These are phyloP conservation scores for Vigna angularis DNA, from an alignment of 306 rosid genomes.

Conservation along the genomic window DNA sequence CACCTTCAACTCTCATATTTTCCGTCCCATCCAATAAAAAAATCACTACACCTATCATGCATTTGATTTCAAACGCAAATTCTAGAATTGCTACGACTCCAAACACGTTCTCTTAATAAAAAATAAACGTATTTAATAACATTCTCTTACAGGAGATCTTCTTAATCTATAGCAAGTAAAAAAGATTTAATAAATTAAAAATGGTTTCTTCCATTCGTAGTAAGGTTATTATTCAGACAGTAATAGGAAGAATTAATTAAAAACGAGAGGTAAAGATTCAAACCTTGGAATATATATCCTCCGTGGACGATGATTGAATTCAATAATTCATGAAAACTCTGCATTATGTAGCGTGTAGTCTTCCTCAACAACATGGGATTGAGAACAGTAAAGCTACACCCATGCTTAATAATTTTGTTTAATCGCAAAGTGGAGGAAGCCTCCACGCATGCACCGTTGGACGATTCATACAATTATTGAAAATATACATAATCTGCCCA, in stretches of 20 bases:
- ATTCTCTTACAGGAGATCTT: no score
- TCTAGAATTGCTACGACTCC: background rate
- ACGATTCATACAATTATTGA: conserved; percentile 5
- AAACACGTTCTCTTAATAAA: background rate
- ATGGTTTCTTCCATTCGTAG: no score
- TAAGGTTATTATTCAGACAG: no score
- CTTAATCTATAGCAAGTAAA: no score
- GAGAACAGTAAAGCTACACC: background rate
- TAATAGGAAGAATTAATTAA: no score
- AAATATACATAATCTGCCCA: conserved; percentile 5
- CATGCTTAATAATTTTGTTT: conserved; percentile 22
- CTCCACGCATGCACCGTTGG: conserved; percentile 9
- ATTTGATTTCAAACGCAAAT: conserved; percentile 26
- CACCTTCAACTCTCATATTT: background rate
- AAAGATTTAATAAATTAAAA: no score
- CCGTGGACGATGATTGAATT: background rate
- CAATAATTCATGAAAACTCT: background rate
- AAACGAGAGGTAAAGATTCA: no score
- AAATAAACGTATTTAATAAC: background rate
- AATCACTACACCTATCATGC: background rate
- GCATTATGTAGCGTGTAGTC: background rate
- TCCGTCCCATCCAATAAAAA: background rate
- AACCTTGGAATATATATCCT: background rate
- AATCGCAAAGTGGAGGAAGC: background rate
- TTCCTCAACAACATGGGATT: background rate